Conservation (phyloP, 208 protist genomes). For the Acanthamoeba healyi region DNA sequence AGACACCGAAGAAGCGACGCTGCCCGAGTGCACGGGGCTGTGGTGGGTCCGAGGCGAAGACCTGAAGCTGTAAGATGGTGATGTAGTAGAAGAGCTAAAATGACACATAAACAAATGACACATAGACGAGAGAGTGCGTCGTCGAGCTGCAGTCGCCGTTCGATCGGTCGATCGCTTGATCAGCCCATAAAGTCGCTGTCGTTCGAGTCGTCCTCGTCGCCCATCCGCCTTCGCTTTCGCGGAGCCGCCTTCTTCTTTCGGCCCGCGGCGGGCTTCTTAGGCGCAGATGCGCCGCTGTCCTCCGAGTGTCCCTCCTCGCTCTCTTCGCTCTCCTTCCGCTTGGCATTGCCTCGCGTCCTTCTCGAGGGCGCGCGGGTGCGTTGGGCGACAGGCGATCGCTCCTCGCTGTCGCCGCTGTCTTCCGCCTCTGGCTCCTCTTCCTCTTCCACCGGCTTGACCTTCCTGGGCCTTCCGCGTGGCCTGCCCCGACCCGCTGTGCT, state of each 20-base stretch:
- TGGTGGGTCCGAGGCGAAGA: background rate
- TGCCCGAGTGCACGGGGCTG: conserved; percentile 8
- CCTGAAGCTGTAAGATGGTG: too few relatives aligned
- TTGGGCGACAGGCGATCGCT: too few relatives aligned
- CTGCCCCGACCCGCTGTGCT: background rate
- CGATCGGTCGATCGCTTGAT: too few relatives aligned
- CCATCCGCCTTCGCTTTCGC: background rate
- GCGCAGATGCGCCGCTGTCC: background rate
- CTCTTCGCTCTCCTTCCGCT: background rate
- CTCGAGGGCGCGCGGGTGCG: too few relatives aligned
- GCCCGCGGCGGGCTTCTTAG: background rate
- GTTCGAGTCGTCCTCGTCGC: background rate
- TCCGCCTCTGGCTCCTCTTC: conserved; percentile 45
- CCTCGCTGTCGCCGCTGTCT: background rate
- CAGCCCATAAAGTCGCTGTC: background rate
- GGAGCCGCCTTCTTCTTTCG: background rate
- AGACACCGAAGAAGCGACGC: background rate
- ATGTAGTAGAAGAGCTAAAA: too few relatives aligned
- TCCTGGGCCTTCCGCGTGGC: too few relatives aligned
- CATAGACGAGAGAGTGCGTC: too few relatives aligned
- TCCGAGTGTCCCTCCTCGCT: background rate
- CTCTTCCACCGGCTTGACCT: background rate
- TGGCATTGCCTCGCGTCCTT: too few relatives aligned
- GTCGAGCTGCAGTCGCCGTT: too few relatives aligned
- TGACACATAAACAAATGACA: too few relatives aligned